These are phyloP conservation scores for Mucor plumbeus DNA, from an alignment of 371 early-diverging fungal species.

Conservation along the genomic window DNA sequence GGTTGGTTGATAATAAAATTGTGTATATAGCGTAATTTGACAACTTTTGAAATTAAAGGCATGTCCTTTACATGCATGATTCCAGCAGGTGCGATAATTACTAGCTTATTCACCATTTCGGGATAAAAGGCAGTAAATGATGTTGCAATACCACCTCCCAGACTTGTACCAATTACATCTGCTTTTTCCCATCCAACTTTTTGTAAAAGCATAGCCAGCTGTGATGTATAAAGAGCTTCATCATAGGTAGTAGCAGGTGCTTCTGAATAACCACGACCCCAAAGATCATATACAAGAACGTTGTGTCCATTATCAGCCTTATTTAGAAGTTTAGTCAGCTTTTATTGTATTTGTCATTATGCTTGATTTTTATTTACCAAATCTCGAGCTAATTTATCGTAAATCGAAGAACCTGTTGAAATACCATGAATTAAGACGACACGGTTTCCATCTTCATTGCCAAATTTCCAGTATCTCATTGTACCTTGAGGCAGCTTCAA, in stretches of 20 bases:
- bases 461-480: constrained; percentile 62
- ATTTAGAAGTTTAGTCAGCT: neutral
- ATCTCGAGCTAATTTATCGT: constrained; percentile 35
- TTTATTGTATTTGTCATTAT: neutral
- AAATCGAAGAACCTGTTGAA: constrained; percentile 39
- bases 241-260: constrained; percentile 51
- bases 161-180: constrained; percentile 53
- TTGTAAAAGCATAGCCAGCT: constrained; percentile 53
- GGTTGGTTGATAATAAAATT: constrained; percentile 25
- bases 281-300: constrained; percentile 59
- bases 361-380: constrained; percentile 23
- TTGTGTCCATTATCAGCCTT: constrained; percentile 52
- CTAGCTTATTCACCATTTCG: constrained; percentile 52
- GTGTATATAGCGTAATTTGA: constrained; percentile 18
- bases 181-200: constrained; percentile 59
- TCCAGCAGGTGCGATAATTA: constrained; percentile 62
- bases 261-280: constrained; percentile 61
- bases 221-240: constrained; percentile 53
- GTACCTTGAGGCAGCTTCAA: constrained; percentile 50
- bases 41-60: constrained; percentile 36
- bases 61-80: constrained; percentile 41
- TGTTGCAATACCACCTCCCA: constrained; percentile 60
- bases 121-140: constrained; percentile 58
- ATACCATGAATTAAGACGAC: constrained; percentile 66
- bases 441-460: constrained; percentile 52